These are phyloP conservation scores for Saccharum officinarum DNA, from an alignment of 176 grass and related monocot genomes.

Conservation along the genomic window DNA sequence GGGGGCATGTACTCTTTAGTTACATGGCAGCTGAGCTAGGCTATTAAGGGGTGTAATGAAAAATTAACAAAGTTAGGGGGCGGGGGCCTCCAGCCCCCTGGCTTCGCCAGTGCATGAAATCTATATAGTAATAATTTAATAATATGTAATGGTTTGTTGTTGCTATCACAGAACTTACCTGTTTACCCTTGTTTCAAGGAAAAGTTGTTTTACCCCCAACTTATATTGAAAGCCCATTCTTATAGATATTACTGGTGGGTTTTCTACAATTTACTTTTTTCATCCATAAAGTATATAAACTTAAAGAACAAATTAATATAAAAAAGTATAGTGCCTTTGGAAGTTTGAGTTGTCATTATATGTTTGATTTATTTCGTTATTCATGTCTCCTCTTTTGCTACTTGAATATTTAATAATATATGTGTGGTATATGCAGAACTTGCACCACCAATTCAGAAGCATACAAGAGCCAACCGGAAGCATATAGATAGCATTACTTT, in stretches of 20 bases:
- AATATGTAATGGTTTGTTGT: not conserved
- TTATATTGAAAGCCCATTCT: not conserved
- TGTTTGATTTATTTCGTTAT: not conserved
- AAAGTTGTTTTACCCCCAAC: not conserved
- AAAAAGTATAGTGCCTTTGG: not conserved
- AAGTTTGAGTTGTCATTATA: not conserved
- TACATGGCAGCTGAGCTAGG: no score
- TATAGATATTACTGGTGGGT: not conserved
- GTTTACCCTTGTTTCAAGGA: not conserved
- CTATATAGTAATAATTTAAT: not conserved
- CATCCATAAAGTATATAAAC: not conserved
- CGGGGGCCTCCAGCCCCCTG: no score
- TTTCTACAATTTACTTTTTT: not conserved
- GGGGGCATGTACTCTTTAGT: no score
- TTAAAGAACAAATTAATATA: not conserved
- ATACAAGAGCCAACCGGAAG: constrained; percentile 50
- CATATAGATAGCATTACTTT: constrained; percentile 64
- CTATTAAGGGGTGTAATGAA: no score
- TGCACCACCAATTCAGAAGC: constrained; percentile 29
- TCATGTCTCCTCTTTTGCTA: not conserved
- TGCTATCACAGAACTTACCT: not conserved
- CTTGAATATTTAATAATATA: constrained; percentile 18
- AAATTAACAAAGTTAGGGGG: no score
- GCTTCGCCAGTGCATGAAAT: no score
- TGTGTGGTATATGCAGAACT: constrained; percentile 29